Evolutionary conservation across 2,329 filamentous ascomycete genomes (phyloP), one percentile per base, ranked within the genome.

Genomic region (Sordariomycetes sp.): DNA sequence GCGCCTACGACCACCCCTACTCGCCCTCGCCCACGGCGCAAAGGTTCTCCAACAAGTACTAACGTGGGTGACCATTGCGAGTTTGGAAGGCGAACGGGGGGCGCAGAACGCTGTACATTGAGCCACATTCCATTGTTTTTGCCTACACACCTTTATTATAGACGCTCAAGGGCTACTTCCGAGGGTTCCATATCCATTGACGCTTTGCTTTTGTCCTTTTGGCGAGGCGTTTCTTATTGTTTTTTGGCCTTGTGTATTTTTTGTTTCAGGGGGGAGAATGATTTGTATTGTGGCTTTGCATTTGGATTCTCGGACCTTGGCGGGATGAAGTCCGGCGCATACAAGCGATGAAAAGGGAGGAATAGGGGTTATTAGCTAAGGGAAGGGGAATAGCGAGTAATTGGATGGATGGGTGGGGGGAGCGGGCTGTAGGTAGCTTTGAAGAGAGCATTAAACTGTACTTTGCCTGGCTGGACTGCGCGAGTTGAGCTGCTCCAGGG

Each of bases 1-100:
- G 75, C 61, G 70, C 73, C 7, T 82, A 78, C 66, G 80, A 83
- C 59, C 71, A 78, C 64, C 72, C 77, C 5, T 79, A 77, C 66
- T 78, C 78, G 35, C 76, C 75, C 35, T 61, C 69, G 56, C 62
- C 55, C 3, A 52, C 72, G 20, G 70, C 69, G 54, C 66, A 68
- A 37, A 71, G 77, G 34, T 76, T 74, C 66, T 79, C 77, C 56
- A 61, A 69, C 58, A 76, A 77, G 64, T 79, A 79, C 65, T 78
- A 68, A 68, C n/a, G 20, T 24, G 46, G 43, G 22, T 46, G 40
- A 12, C 22, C n/a, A 24, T n/a, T n/a, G n/a, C n/a, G n/a, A n/a
- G n/a, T n/a, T n/a, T n/a, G n/a, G n/a, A n/a, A n/a, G 20, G n/a
- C 22, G 6, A 50, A n/a, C 6, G 7, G 46, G 7, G 12, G 20